Base-by-base conservation (phyloP, 208 protist genomes). In the Angomonas ambiguus region DNA sequence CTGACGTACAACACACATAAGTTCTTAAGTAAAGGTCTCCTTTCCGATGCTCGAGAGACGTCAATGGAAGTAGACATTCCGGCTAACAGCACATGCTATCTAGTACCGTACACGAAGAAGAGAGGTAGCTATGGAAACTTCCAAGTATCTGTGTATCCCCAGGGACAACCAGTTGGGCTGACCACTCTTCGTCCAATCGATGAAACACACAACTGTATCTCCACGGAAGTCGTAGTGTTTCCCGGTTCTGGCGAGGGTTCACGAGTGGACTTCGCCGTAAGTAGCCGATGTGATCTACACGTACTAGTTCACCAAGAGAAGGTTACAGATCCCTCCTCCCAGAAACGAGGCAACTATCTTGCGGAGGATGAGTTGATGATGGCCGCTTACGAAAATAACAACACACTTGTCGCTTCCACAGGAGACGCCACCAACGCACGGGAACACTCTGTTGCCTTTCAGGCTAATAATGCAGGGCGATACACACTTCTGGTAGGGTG, bases 91-190 rank as follows among this genome's bases (percentile, higher is more conserved):
- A 83, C 62, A 77, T 82, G 35, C 69, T 88, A 83, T 42, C 71
- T 92, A 35, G 71, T 95, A 20, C 88, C 88, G n/a, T 91, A 92
- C 77, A 91, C 82, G 10, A 76, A 87, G 65, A 80, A 80, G 59
- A 63, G 25, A 22, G 88, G 84, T 32, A 63, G 83, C 53, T 60
- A 72, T 13, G 85, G 85, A 22, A 70, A 49, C 58, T 95, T 91
- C 59, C 67, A 75, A 56, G 25, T 95, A 13, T 92, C 88, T 32
- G 70, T 95, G 31, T 95, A 95, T 75, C 84, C 83, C 25, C 81
- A 78, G 41, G 73, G 79, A 45, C 71, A 82, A 6, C 83, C 83
- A 58, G 76, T 95, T 5, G 65, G 69, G 18, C 60, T 95, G 27
- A 82, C 82, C 5, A 77, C 86, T 48, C 72, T 95, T 30, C 67